Conservation (phyloP, 495 filamentous ascomycete genomes). For the Aspergillus wentii region DNA sequence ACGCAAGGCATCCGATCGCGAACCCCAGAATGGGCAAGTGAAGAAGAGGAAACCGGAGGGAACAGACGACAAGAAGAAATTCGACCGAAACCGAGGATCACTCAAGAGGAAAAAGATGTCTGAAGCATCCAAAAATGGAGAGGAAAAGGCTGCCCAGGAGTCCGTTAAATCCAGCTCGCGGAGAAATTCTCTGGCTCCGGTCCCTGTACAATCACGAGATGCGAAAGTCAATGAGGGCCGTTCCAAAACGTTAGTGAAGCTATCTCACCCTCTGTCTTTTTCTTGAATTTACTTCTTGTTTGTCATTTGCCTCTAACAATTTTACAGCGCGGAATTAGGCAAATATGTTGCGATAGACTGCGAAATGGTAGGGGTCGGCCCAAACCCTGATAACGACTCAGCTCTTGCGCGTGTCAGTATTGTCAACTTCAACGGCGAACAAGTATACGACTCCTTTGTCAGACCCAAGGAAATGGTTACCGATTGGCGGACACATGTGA, state of each 20-base stretch:
- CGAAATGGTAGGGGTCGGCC: conserved; percentile 94
- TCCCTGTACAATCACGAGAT: conserved; percentile 9
- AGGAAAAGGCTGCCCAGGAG: conserved; percentile 9
- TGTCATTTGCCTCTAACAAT: conserved; percentile 8
- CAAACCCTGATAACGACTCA: conserved; percentile 58
- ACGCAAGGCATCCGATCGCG: conserved; percentile 34
- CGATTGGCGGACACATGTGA: conserved; percentile 84
- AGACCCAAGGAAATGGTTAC: conserved; percentile 69
- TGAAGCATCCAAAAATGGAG: conserved; percentile 9
- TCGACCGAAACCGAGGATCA: conserved; percentile 6
- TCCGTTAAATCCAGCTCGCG: conserved; percentile 11
- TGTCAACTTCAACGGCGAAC: conserved; percentile 86
- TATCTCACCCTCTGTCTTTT: not conserved
- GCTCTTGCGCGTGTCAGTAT: conserved; percentile 78
- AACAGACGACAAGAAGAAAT: conserved; percentile 17
- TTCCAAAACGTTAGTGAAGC: conserved; percentile 35
- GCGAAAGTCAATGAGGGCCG: conserved; percentile 49
- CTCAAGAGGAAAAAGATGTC: conserved; percentile 32
- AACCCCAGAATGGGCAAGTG: conserved; percentile 23
- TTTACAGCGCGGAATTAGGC: conserved; percentile 52
- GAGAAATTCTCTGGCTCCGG: conserved; percentile 20
- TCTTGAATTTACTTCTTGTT: not conserved
- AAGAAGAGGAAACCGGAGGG: conserved; percentile 35
- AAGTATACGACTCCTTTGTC: conserved; percentile 90
- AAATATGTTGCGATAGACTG: conserved; percentile 94